Evolutionary conservation across 768 basidiomycete genomes (phyloP).

Genomic region (Serendipita sp.): DNA sequence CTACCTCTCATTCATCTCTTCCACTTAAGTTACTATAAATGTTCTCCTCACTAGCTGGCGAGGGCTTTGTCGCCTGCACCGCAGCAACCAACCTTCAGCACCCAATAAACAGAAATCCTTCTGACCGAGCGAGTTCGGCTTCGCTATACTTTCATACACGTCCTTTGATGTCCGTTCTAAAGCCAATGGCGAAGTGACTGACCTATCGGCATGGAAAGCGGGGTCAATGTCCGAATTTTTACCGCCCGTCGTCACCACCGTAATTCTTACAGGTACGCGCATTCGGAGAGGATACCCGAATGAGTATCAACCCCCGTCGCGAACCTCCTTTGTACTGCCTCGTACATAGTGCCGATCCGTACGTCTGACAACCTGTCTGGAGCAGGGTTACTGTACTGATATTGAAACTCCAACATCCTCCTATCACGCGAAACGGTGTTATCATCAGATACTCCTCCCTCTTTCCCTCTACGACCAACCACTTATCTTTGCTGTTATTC

Average conservation of each 20-base stretch:
- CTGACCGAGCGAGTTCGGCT: conserved; percentile 35
- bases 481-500: conserved; percentile 27
- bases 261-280: background rate
- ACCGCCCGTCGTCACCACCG: conserved; percentile 3
- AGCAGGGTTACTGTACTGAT: conserved; percentile 65
- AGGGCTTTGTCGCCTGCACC: background rate
- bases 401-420: conserved; percentile 66
- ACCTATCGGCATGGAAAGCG: conserved; percentile 44
- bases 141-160: conserved; percentile 42
- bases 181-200: conserved; percentile 36
- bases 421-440: conserved; percentile 34
- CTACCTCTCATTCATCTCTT: no score
- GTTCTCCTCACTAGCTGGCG: background rate
- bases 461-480: no score
- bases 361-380: conserved; percentile 43
- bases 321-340: conserved; percentile 76
- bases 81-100: conserved; percentile 25
- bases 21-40: no score
- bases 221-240: conserved; percentile 61
- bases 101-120: conserved; percentile 75
- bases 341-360: conserved; percentile 65
- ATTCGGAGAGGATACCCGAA: background rate
- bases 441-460: background rate
- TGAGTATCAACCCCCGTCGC: conserved; percentile 66
- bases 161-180: conserved; percentile 46